phyloP scores from a whole-genome alignment of 139 green algal species.

The Chlorella sp. region DNA sequence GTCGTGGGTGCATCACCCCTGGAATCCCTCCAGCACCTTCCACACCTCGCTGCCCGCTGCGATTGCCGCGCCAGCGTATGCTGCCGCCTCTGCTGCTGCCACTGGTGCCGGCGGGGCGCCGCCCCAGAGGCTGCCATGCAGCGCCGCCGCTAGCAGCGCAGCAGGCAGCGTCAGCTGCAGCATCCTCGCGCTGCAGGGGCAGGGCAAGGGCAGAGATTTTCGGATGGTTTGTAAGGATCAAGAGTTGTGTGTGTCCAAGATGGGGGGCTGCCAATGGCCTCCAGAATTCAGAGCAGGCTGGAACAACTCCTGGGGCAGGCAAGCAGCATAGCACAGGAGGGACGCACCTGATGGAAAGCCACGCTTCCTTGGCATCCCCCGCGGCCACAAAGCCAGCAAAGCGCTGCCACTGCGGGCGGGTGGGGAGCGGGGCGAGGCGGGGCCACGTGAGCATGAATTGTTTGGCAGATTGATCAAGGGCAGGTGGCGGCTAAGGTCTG shows the following conservation, averaged over 20 bases:
- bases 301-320: neutral
- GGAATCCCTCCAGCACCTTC: slow-evolving; percentile 27
- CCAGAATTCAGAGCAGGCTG: neutral
- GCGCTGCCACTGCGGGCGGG: slow-evolving; percentile 1
- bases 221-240: neutral
- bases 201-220: neutral
- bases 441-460: no score
- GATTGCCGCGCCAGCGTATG: neutral
- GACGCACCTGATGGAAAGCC: slow-evolving; percentile 19
- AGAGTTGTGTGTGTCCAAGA: neutral
- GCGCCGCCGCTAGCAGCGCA: neutral
- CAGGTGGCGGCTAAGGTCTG: no score
- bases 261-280: no score
- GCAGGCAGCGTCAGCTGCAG: neutral
- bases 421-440: no score
- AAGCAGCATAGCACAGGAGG: neutral
- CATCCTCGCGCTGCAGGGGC: neutral
- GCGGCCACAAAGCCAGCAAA: slow-evolving; percentile 16
- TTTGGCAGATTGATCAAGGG: no score
- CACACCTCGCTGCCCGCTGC: slow-evolving; percentile 4
- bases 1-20: neutral
- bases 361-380: slow-evolving; percentile 26
- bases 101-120: neutral
- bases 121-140: slow-evolving; percentile 21
- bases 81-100: neutral